These are phyloP conservation scores for Pythium vanterpoolii DNA, from an alignment of 352 stramenopile genomes.

Conservation along the genomic window DNA sequence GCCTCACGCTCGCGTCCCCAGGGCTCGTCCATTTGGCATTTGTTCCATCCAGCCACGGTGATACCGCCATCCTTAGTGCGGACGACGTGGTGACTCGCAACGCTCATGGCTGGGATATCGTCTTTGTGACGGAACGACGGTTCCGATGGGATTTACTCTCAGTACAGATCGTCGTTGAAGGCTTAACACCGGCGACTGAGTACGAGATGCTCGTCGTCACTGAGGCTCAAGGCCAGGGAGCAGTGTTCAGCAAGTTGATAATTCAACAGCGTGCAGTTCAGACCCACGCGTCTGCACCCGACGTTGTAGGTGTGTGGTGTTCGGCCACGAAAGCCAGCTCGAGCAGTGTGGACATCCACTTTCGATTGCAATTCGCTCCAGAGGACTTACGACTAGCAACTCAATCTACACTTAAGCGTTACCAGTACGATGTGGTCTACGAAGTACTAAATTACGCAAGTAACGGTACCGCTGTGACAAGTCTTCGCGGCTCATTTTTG, in stretches of 20 bases:
- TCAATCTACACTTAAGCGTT: slow-evolving; percentile 31
- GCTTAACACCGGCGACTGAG: slow-evolving; percentile 40
- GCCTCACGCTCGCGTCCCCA: slow-evolving; percentile 32
- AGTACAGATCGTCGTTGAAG: slow-evolving; percentile 26
- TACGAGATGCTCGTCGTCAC: slow-evolving; percentile 62
- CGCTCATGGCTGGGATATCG: not conserved
- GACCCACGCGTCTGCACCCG: slow-evolving; percentile 54
- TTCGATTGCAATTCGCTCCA: slow-evolving; percentile 36
- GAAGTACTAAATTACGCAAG: slow-evolving; percentile 18
- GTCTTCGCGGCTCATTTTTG: slow-evolving; percentile 23
- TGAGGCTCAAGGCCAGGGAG: slow-evolving; percentile 46
- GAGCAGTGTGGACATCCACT: slow-evolving; percentile 37
- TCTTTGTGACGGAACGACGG: slow-evolving; percentile 26
- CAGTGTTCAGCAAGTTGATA: slow-evolving; percentile 45
- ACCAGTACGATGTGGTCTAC: slow-evolving; percentile 54
- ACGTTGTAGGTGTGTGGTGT: slow-evolving; percentile 29
- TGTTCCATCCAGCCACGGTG: slow-evolving; percentile 25
- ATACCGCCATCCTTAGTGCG: not conserved
- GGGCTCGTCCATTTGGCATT: slow-evolving; percentile 51
- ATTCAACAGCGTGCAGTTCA: slow-evolving; percentile 26
- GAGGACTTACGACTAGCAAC: slow-evolving; percentile 35
- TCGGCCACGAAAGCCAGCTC: slow-evolving; percentile 38
- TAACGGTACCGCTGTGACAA: not conserved
- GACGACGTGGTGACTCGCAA: slow-evolving; percentile 11
- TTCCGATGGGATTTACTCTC: slow-evolving; percentile 28